phyloP scores from a whole-genome alignment of 192 early-diverging fungal genomes.

The Rhizophagus sp. region DNA sequence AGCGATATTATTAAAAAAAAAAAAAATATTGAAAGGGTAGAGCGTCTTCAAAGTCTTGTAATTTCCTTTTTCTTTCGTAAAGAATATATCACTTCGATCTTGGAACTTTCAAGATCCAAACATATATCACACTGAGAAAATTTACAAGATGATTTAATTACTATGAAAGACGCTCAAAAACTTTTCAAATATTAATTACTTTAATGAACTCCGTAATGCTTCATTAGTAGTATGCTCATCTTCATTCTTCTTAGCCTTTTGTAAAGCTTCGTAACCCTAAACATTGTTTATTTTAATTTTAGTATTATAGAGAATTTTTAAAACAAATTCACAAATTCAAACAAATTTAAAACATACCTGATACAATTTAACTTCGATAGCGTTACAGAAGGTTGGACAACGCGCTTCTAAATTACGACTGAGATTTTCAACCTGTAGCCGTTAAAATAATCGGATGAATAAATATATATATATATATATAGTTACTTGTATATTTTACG shows the following conservation, averaged over 20 bases:
- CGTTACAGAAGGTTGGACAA: slow-evolving; percentile 32
- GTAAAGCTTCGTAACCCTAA: slow-evolving; percentile 29
- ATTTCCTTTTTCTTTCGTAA: background rate
- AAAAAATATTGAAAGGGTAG: background rate
- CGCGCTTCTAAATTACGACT: slow-evolving; percentile 22
- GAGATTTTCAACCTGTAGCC: slow-evolving; percentile 21
- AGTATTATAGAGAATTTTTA: no score
- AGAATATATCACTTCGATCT: background rate
- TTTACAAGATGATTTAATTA: background rate
- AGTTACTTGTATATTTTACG: background rate
- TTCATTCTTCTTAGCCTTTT: slow-evolving; percentile 25
- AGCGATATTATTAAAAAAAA: background rate
- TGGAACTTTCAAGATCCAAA: background rate
- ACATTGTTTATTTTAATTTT: no score
- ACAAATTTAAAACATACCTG: slow-evolving; percentile 4
- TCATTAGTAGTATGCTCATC: slow-evolving; percentile 10
- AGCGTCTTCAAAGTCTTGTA: no score
- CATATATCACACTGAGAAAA: background rate
- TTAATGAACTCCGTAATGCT: slow-evolving; percentile 8
- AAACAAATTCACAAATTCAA: background rate
- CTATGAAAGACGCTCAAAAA: background rate
- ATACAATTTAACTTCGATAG: slow-evolving; percentile 16
- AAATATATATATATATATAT: background rate
- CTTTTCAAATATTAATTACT: slow-evolving; percentile 13
- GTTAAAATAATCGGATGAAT: no score